Evolutionary conservation across 495 filamentous ascomycete genomes (phyloP), one percentile per base, ranked within the genome.

Genomic region (Clavariopsis aquatica): DNA sequence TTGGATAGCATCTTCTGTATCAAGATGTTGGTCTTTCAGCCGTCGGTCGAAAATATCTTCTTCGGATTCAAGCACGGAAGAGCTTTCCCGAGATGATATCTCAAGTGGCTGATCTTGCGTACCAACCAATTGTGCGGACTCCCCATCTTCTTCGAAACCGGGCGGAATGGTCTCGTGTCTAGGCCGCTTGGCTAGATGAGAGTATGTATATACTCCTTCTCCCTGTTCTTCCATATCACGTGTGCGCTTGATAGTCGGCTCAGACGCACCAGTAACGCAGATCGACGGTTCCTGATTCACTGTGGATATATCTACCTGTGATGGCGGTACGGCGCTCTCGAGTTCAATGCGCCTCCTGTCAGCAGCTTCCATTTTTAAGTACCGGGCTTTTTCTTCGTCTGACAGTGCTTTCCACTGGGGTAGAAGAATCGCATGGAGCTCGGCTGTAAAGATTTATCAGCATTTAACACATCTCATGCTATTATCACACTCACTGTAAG

Each of bases 321-420:
- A 28, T 27, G 56, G 31, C 17, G 23, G 23, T 8, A 31, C 9
- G 17, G 22, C 36, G 19, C 7, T 62, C 52, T 69, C 57, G 28
- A 60, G 19, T 29, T 59, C 49, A 28, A 36, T 36, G 20, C 56
- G 61, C 20, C 23, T 38, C 41, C 22, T 58, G 24, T 69, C 66
- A 19, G 57, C 62, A 43, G 45, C 51, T 62, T 65, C 66, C 51
- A 65, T 43, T 0, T 9, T 20, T 5, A 38, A n/a, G 34, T 69
- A 69, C 20, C 38, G 57, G 2, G 49, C 43, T 20, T 62, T 60
- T 24, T 65, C 61, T 46, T 65, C 31, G n/a, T 47, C 62, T 49
- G 61, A 38, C 7, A 69, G 51, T 2, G 47, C 29, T 24, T 57
- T 29, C 47, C 49, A 69, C 19, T 52, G 10, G 2, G 51, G 27